Base-by-base conservation (phyloP, 202 grass and related monocot genomes). In the Dendrocalamus latiflorus region DNA sequence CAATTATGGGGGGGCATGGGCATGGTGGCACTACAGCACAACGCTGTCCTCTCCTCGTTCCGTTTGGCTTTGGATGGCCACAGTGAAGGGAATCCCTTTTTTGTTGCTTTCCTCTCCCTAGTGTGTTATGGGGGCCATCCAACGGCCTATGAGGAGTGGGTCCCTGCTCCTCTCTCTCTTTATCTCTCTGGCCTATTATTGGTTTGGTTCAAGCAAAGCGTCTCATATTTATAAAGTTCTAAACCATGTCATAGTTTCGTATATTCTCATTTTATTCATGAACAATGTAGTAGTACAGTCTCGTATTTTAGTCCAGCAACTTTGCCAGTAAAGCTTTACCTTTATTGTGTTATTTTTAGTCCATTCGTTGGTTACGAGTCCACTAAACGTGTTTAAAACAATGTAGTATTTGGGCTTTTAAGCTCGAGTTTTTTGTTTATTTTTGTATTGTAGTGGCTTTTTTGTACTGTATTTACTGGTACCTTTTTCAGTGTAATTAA, bases 381-480 rank as follows among this genome's bases (percentile, higher is more conserved):
- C 38, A 1, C 38, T 36, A 36, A 36, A 36, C 0, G 34, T 36
- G 5, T 36, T 36, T 36, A 36, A 6, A 36, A 36, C 34, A 36
- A 36, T 36, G 5, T 36, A 36, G 34, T 36, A 36, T 36, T 36
- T 36, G 34, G 5, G 34, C 5, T 36, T 36, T 36, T 36, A 36
- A 36, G 34, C 34, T 5, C 0, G 0, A 36, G 5, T 36, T 36
- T 36, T 1, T 36, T 0, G 5, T 5, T 36, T 36, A 5, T 36
- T 36, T 6, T 36, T 36, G 33, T 3, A 36, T 36, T 5, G 34
- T 36, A 36, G 5, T 0, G 5, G 5, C 0, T 36, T 36, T 36
- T 36, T 36, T 36, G 0, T 0, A 36, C 0, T 36, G 5, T 36
- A 36, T 5, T 3, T 5, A 0, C 0, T 5, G 0, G 5, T 36